Base-by-base conservation (phyloP, 2,329 filamentous ascomycete species). In the Zalaria sp. region DNA sequence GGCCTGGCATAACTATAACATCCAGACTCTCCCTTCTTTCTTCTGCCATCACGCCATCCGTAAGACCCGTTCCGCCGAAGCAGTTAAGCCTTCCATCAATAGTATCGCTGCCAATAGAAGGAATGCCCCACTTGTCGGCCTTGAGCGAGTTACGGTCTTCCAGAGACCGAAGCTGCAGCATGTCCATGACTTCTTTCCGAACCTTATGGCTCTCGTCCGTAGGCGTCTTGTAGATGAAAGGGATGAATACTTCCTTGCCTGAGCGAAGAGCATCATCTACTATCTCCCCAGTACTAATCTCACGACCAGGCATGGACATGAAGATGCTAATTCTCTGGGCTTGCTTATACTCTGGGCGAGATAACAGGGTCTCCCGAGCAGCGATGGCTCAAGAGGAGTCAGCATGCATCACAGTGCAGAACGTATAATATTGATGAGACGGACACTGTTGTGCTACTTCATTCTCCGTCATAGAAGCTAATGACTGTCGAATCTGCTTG, bases 111-210 rank as follows among this genome's bases (percentile, higher is more conserved):
- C 77, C 71, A 44, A 93, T 75, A 28, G 83, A 89, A n/a, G 91
- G 91, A 49, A 98, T 98, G 6, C 87, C 88, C 91, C 91, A 98
- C 57, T 73, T 77, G 61, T 98, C 91, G 34, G 73, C 72, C 54
- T 78, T 64, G 45, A 96, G 67, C 25, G 75, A 74, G 48, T 86
- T 76, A 59, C 88, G 94, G 58, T 98, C 91, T 27, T 74, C 64
- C 39, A 85, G 60, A 26, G 78, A 80, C 43, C 71, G 66, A 34
- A 98, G 68, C 47, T 78, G 78, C 25, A 98, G 76, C 91, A 98
- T 96, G 56, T 95, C 87, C 91, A 98, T 98, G 41, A 91, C 73
- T 50, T 47, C 9, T 58, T 53, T 11, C 18, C 18, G 18, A 18
- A 18, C 18, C 18, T 18, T 18, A 18, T 18, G 18, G 18, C 18